These are phyloP conservation scores for Dalbergia cochinchinensis DNA, from an alignment of 306 rosid species.

Conservation along the genomic window DNA sequence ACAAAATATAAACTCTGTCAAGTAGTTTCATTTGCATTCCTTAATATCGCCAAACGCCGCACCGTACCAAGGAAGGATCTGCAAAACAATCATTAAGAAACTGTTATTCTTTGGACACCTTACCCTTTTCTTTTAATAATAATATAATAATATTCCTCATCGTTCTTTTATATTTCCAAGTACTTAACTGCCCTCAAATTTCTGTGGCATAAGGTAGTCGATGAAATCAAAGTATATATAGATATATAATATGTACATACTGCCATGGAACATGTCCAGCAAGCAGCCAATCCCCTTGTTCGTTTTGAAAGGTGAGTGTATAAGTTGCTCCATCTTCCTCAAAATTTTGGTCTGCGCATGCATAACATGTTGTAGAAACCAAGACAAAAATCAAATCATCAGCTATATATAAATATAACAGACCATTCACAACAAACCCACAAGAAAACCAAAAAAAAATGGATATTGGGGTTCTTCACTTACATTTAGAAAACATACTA, in stretches of 20 bases:
- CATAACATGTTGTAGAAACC: neutral
- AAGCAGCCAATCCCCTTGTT: slow-evolving; percentile 76
- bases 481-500: slow-evolving; percentile 69
- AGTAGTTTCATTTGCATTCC: slow-evolving; percentile 38
- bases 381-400: slow-evolving; percentile 26
- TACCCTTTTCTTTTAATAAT: neutral
- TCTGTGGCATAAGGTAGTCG: slow-evolving; percentile 12
- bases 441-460: neutral
- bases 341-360: slow-evolving; percentile 50
- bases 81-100: slow-evolving; percentile 47
- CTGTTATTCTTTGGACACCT: slow-evolving; percentile 21
- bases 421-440: neutral
- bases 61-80: slow-evolving; percentile 51
- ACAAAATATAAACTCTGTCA: slow-evolving; percentile 12
- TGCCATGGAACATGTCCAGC: slow-evolving; percentile 82
- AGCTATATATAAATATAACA: neutral
- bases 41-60: slow-evolving; percentile 51
- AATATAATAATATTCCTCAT: neutral
- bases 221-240: too few relatives aligned
- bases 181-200: slow-evolving; percentile 3
- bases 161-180: neutral
- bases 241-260: slow-evolving; percentile 48
- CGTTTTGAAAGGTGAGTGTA: slow-evolving; percentile 66
- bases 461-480: slow-evolving; percentile 26
- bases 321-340: slow-evolving; percentile 48